Percentiles rank a stretch among this genome's conserved stretches.
Conservation (phyloP, 371 early-diverging fungal species). For the Mortierella sp. region DNA sequence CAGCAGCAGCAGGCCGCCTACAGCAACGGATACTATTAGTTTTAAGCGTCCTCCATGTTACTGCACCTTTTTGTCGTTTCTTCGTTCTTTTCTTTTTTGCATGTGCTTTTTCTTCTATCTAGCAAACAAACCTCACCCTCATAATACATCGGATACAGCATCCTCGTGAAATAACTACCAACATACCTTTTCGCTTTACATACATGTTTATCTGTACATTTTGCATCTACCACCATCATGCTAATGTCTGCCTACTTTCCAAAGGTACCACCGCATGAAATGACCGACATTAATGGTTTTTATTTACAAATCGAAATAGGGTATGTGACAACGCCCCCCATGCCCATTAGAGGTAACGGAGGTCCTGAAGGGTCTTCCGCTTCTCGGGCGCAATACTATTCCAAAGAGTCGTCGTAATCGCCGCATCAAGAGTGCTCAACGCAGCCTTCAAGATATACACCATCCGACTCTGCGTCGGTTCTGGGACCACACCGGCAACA, state of each 20-base stretch:
- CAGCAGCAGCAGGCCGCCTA: conserved; percentile 27
- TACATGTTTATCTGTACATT: too few relatives aligned
- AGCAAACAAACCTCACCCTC: too few relatives aligned
- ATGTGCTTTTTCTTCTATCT: background rate
- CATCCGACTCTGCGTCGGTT: conserved; percentile 63
- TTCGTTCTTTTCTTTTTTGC: background rate
- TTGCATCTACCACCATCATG: too few relatives aligned
- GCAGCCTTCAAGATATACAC: conserved; percentile 69
- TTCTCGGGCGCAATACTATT: conserved; percentile 75
- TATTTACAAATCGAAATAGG: conserved; percentile 11
- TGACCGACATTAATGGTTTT: background rate
- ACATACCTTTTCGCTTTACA: too few relatives aligned
- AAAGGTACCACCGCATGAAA: too few relatives aligned
- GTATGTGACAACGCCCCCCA: background rate
- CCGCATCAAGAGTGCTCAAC: conserved; percentile 67
- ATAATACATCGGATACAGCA: too few relatives aligned
- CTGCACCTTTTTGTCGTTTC: background rate
- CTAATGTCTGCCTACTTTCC: too few relatives aligned
- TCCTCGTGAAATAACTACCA: too few relatives aligned
- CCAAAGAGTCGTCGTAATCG: conserved; percentile 74
- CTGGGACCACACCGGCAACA: conserved; percentile 71
- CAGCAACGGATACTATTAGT: conserved; percentile 17
- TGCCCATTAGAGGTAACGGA: conserved; percentile 12
- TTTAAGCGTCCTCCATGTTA: background rate
- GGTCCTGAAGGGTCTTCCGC: conserved; percentile 71